Percentiles rank a stretch among this genome's conserved stretches.
phyloP scores from a whole-genome alignment of 108 stramenopile genomes.

The Asterionellopsis glacialis region DNA sequence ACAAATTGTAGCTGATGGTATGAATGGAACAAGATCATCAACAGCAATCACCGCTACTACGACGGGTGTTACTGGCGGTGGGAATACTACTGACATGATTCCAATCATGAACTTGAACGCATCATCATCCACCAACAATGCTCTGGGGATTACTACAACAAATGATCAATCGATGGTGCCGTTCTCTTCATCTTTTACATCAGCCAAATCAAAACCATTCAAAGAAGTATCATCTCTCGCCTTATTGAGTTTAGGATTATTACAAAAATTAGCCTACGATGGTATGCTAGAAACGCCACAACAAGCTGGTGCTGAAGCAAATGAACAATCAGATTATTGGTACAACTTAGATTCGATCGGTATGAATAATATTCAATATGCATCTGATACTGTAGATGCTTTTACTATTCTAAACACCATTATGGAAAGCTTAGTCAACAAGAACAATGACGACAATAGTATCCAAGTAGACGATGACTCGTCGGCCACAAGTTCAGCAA shows the following conservation, averaged over 20 bases:
- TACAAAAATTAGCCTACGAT: conserved; percentile 40
- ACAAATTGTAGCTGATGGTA: conserved; percentile 11
- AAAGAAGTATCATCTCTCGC: too few relatives aligned
- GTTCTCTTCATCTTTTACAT: too few relatives aligned
- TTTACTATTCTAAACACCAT: conserved; percentile 42
- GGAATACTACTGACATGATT: conserved; percentile 14
- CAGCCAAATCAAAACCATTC: too few relatives aligned
- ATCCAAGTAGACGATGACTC: not conserved
- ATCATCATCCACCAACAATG: too few relatives aligned
- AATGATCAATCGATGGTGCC: too few relatives aligned
- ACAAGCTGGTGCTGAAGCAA: too few relatives aligned
- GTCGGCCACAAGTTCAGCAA: too few relatives aligned
- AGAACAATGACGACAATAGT: not conserved
- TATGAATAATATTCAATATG: conserved; percentile 25
- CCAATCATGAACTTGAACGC: too few relatives aligned
- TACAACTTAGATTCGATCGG: conserved; percentile 24
- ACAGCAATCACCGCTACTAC: conserved; percentile 3
- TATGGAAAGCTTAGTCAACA: conserved; percentile 28
- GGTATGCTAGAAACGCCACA: not conserved
- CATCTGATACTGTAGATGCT: conserved; percentile 51
- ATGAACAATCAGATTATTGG: conserved; percentile 11
- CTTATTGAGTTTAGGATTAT: conserved; percentile 39
- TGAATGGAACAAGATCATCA: not conserved
- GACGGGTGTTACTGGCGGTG: conserved; percentile 30
- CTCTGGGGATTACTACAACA: too few relatives aligned